Conservation (phyloP, 2,329 filamentous ascomycete genomes). For the Clonostachys byssicola region DNA sequence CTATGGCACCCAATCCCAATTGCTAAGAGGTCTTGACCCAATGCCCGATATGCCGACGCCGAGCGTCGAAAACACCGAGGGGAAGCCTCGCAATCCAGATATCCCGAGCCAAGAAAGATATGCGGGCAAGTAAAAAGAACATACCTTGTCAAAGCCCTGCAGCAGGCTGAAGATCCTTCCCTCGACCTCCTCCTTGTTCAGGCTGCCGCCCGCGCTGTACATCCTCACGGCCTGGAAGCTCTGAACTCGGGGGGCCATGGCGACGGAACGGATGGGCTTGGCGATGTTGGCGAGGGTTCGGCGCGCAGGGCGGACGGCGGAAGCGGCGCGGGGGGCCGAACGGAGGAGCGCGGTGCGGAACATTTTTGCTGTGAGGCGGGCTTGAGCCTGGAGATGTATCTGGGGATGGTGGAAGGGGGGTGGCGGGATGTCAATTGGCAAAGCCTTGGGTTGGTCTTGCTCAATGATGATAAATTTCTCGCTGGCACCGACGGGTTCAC, state of each 20-base stretch:
- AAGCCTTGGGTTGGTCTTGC: too few species aligned
- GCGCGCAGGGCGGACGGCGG: slow-evolving; percentile 38
- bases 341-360: slow-evolving; percentile 85
- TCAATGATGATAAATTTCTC: slow-evolving; percentile 40
- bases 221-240: slow-evolving; percentile 69
- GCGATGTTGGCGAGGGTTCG: slow-evolving; percentile 23
- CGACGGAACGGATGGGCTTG: slow-evolving; percentile 51
- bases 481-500: slow-evolving; percentile 8
- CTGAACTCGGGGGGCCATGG: slow-evolving; percentile 55
- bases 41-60: too few species aligned
- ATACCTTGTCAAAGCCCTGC: slow-evolving; percentile 90
- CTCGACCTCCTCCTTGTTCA: slow-evolving; percentile 82
- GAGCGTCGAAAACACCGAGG: too few species aligned
- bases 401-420: too few species aligned
- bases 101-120: slow-evolving; percentile 20
- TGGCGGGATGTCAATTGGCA: too few species aligned
- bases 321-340: slow-evolving; percentile 66
- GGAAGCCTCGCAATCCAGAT: too few species aligned
- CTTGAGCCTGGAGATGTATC: too few species aligned
- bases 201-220: slow-evolving; percentile 79
- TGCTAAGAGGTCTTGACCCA: too few species aligned
- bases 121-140: slow-evolving; percentile 3
- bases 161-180: slow-evolving; percentile 88
- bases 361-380: slow-evolving; percentile 46
- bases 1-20: too few species aligned